Evolutionary conservation across 768 basidiomycete species (phyloP).

Genomic region (Mycena leptocephala): DNA sequence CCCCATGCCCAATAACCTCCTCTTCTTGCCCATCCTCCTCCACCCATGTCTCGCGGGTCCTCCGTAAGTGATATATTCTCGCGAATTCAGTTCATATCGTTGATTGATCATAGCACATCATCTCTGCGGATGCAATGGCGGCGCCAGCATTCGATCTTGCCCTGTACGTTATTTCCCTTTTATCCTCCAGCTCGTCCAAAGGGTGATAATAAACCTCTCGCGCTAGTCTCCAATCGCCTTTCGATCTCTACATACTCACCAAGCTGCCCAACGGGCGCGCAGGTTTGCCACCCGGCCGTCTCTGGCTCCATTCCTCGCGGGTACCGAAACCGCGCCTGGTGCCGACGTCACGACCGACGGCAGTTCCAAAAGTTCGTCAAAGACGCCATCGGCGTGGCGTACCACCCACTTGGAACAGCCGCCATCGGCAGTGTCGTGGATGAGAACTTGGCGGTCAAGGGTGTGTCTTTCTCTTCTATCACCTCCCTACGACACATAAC

Average conservation of each 20-base stretch:
- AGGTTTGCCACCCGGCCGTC: background rate
- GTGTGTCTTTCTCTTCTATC: background rate
- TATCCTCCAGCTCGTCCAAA: background rate
- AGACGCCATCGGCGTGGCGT: background rate
- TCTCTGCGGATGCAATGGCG: background rate
- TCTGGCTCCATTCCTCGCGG: background rate
- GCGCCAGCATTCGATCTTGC: constrained; percentile 10
- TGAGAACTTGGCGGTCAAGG: background rate
- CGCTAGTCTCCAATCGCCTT: constrained; percentile 12
- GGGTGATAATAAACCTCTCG: background rate
- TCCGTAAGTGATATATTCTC: background rate
- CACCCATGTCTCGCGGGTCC: constrained; percentile 18
- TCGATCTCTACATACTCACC: constrained; percentile 17
- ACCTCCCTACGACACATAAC: background rate
- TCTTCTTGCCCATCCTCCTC: constrained; percentile 16
- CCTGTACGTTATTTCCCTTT: too few relatives aligned
- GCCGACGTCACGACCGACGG: background rate
- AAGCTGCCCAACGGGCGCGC: too few relatives aligned
- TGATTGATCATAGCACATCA: constrained; percentile 16
- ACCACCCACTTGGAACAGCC: constrained; percentile 4
- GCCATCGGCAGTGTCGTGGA: constrained; percentile 8
- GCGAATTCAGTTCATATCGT: background rate
- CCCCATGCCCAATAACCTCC: constrained; percentile 10
- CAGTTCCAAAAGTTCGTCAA: background rate
- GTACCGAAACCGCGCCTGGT: background rate